Conservation (phyloP, 2,329 filamentous ascomycete species). For the Fusarium devonianum region DNA sequence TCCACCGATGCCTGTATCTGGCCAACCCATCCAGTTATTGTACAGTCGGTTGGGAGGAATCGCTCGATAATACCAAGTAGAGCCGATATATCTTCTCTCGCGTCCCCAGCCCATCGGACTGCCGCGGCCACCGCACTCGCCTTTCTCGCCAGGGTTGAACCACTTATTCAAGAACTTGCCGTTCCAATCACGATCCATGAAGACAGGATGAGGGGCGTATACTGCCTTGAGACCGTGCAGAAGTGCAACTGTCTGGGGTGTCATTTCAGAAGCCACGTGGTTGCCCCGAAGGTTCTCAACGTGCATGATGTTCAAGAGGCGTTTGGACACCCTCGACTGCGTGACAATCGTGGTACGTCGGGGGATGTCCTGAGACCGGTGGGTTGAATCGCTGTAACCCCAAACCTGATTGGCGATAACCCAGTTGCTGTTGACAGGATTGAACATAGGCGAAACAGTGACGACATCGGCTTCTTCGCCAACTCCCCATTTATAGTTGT, state of each 20-base stretch:
- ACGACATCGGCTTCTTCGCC: conserved; percentile 79
- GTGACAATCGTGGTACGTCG: conserved; percentile 81
- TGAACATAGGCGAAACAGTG: conserved; percentile 80
- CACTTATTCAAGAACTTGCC: conserved; percentile 61
- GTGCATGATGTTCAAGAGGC: conserved; percentile 78
- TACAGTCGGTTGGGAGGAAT: conserved; percentile 64
- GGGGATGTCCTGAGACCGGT: conserved; percentile 64
- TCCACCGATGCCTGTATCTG: conserved; percentile 63
- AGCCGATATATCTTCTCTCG: conserved; percentile 64
- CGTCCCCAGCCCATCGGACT: conserved; percentile 67
- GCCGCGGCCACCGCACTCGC: conserved; percentile 60
- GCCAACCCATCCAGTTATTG: conserved; percentile 70
- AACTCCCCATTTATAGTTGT: conserved; percentile 78
- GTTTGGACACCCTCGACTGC: conserved; percentile 75
- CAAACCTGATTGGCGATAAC: conserved; percentile 72
- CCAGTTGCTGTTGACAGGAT: conserved; percentile 76
- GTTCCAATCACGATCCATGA: conserved; percentile 77
- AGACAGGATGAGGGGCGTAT: conserved; percentile 80
- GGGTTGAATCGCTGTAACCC: conserved; percentile 64
- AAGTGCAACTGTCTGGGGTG: conserved; percentile 73
- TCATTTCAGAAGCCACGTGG: conserved; percentile 84
- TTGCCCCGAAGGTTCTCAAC: conserved; percentile 76
- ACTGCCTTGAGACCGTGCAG: conserved; percentile 82
- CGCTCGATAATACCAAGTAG: conserved; percentile 68
- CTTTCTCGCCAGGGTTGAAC: conserved; percentile 66